phyloP scores from a whole-genome alignment of 1,284 basidiomycete species.

The Naganishia liquefaciens region DNA sequence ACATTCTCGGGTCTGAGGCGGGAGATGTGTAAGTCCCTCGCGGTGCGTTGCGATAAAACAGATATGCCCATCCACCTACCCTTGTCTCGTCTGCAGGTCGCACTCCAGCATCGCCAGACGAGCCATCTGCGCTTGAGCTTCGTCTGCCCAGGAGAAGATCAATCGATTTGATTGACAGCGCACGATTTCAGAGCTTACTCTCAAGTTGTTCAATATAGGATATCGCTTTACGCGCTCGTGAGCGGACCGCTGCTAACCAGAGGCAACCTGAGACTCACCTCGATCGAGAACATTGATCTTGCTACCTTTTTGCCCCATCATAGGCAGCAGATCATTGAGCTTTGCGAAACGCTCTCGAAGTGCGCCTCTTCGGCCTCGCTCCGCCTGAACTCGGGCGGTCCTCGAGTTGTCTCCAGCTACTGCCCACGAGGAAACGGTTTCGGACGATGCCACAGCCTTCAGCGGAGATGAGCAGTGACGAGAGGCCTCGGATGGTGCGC shows the following conservation, averaged over 20 bases:
- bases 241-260: background rate
- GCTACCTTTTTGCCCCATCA: conserved; percentile 18
- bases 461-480: background rate
- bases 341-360: conserved; percentile 7
- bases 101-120: too few species aligned
- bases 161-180: too few species aligned
- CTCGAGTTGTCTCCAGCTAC: background rate
- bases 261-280: background rate
- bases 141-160: too few species aligned
- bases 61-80: too few species aligned
- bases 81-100: too few species aligned
- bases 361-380: conserved; percentile 10
- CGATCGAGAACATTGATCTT: conserved; percentile 19
- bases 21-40: too few species aligned
- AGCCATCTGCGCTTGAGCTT: too few species aligned
- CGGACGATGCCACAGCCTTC: background rate
- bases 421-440: background rate
- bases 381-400: conserved; percentile 8
- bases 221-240: background rate
- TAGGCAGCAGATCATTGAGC: conserved; percentile 6
- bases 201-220: conserved; percentile 11
- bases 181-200: background rate
- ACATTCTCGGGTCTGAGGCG: too few species aligned
- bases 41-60: too few species aligned
- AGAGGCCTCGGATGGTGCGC: too few species aligned